These are phyloP conservation scores for Xylaria digitata DNA, from an alignment of 2,329 filamentous ascomycete species.

Conservation along the genomic window DNA sequence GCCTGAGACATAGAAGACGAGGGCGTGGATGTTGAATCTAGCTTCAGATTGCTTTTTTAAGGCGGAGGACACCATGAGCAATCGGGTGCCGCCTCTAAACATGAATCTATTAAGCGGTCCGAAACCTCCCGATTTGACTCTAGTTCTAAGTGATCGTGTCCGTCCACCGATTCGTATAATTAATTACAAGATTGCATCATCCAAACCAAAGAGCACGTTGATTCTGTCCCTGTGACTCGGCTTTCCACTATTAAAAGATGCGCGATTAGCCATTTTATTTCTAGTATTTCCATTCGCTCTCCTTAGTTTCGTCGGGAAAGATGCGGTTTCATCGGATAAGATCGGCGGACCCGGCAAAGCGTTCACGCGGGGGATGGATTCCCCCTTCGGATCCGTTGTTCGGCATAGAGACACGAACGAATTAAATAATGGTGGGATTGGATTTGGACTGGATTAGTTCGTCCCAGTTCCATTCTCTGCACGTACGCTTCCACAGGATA, in stretches of 20 bases:
- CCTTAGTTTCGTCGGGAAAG: slow-evolving; percentile 17
- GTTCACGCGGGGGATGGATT: slow-evolving; percentile 39
- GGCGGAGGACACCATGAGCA: not conserved
- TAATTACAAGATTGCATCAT: not conserved
- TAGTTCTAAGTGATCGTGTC: not conserved
- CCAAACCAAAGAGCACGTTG: not conserved
- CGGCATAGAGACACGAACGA: slow-evolving; percentile 38
- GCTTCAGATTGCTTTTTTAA: slow-evolving; percentile 13
- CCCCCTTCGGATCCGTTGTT: slow-evolving; percentile 43
- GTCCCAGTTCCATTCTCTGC: too few relatives aligned
- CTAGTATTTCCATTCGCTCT: not conserved
- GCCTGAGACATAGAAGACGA: slow-evolving; percentile 3
- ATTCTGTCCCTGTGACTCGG: not conserved
- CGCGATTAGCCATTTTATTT: not conserved
- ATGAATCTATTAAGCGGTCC: not conserved
- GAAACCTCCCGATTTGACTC: not conserved
- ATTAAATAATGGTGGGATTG: not conserved
- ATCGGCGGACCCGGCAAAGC: slow-evolving; percentile 36
- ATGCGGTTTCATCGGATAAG: slow-evolving; percentile 28
- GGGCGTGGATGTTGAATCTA: not conserved
- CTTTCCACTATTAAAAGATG: not conserved
- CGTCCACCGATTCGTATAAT: not conserved
- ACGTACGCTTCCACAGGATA: not conserved
- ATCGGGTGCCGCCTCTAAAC: not conserved
- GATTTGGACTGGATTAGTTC: too few relatives aligned